A percentile compares a stretch with the other conserved stretches of the same genome.
phyloP scores from a whole-genome alignment of 2,329 filamentous ascomycete genomes.

The Colletotrichum magnum region DNA sequence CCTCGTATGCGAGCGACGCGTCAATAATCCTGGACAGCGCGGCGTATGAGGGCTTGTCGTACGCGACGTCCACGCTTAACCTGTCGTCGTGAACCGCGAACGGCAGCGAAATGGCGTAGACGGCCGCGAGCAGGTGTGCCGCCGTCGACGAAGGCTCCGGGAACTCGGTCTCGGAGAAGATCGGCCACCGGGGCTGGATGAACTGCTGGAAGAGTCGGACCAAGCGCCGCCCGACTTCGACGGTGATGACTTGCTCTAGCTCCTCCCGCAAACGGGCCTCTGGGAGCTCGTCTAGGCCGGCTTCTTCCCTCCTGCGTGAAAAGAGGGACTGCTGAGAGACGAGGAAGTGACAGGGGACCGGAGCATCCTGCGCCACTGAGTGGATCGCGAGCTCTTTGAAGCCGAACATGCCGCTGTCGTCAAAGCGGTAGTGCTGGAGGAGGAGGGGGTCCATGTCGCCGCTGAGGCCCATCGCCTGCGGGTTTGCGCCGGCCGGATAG shows the following conservation, averaged over 20 bases:
- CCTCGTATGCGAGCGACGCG: constrained; percentile 29
- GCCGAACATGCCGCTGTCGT: constrained; percentile 38
- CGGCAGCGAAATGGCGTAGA: constrained; percentile 41
- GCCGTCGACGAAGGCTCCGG: constrained; percentile 5
- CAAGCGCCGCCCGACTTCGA: constrained; percentile 9
- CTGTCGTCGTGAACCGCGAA: constrained; percentile 43
- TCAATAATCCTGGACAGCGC: constrained; percentile 40
- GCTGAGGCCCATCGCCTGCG: constrained; percentile 28
- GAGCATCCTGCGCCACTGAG: constrained; percentile 30
- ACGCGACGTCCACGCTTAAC: constrained; percentile 43
- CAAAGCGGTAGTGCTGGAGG: constrained; percentile 35
- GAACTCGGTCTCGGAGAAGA: not conserved
- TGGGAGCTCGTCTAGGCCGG: constrained; percentile 8
- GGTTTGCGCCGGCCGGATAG: constrained; percentile 14
- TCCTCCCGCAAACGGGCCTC: not conserved
- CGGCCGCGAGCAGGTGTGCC: constrained; percentile 34
- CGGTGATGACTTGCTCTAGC: not conserved
- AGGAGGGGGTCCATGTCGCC: constrained; percentile 43
- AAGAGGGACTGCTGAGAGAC: constrained; percentile 39
- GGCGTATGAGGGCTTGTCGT: constrained; percentile 42
- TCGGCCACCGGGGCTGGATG: constrained; percentile 12
- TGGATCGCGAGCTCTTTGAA: constrained; percentile 44
- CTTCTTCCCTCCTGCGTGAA: constrained; percentile 37
- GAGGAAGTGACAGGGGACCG: constrained; percentile 40
- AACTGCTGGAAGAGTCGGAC: constrained; percentile 14